phyloP scores from a whole-genome alignment of 495 filamentous ascomycete genomes.

The Aspergillus incahuasiensis region DNA sequence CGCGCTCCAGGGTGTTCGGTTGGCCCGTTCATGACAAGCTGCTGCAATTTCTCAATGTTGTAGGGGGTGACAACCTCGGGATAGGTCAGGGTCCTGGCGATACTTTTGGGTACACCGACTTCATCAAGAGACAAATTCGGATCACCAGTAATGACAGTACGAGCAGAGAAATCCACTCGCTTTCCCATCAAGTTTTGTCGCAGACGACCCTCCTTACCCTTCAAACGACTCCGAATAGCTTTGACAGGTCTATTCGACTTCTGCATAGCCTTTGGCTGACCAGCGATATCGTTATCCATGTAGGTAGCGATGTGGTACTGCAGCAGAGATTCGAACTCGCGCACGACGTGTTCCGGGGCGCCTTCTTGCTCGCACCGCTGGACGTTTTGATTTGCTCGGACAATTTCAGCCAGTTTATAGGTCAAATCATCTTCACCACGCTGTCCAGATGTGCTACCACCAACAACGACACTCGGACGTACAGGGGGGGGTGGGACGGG shows the following conservation, averaged over 20 bases:
- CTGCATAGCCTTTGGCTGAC: constrained; percentile 90
- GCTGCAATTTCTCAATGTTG: constrained; percentile 89
- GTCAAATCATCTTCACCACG: constrained; percentile 98
- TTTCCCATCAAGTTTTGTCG: constrained; percentile 99
- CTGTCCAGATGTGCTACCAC: constrained; percentile 80
- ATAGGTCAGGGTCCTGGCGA: constrained; percentile 86
- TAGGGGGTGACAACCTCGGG: constrained; percentile 96
- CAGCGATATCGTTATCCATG: constrained; percentile 99
- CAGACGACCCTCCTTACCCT: constrained; percentile 96
- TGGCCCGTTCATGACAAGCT: constrained; percentile 86
- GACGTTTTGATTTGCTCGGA: constrained; percentile 94
- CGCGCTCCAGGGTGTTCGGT: constrained; percentile 92
- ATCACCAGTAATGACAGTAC: constrained; percentile 98
- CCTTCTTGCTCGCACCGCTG: constrained; percentile 81
- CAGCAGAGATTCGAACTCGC: constrained; percentile 85
- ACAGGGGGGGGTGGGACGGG: constrained; percentile 95
- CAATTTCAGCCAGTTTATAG: constrained; percentile 96
- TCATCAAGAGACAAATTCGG: constrained; percentile 94
- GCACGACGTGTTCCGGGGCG: constrained; percentile 79
- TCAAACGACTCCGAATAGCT: constrained; percentile 89
- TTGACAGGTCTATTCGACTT: constrained; percentile 96
- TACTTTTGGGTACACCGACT: constrained; percentile 88
- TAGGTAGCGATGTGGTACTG: constrained; percentile 98
- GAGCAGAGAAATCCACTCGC: constrained; percentile 98
- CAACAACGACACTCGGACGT: constrained; percentile 89